Evolutionary conservation across 306 rosid species (phyloP), one percentile per base, ranked within the genome.

Genomic region (Quercus glauca): DNA sequence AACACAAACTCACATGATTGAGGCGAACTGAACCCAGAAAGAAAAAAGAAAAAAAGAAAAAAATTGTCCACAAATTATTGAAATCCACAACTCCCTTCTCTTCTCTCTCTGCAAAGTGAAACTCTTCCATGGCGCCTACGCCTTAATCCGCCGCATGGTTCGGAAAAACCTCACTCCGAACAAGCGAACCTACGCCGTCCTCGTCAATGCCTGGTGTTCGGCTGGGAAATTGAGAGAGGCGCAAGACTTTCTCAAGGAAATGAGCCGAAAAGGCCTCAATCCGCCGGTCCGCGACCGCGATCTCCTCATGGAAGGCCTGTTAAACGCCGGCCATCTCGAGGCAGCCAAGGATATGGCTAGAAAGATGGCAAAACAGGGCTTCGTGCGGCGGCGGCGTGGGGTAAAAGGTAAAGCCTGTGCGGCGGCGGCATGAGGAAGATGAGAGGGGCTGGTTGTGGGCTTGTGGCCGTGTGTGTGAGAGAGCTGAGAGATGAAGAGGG

Each of bases 191-290:
- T 92, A 90, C 72, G 76, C 89, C 2, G 37, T 90, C 25, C 88
- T 94, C 3, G 98, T 94, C 10, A 92, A 90, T 63, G 97, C 90
- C 10, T 94, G 98, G 98, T 94, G 98, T 79, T 91, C 97, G 0
- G 76, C 81, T 0, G 97, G 98, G 0, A 94, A 94, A 72, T 82
- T 92, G 90, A 86, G 81, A 17, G 98, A 94, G 68, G 98, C 98
- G 2, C 90, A 85, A 26, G 82, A 78, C 53, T 94, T 92, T 57
- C 70, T 94, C 14, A 81, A 79, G 74, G 98, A 91, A 60, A 94
- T 94, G 97, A 94, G 97, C 31, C 57, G 80, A 10, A 94, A 84
- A 23, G 98, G 97, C 17, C 92, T 89, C 73, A 91, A 88, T 13
- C 98, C 98, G 3, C 97, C 98, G 0, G 84, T 91, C 10, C 79